Base-by-base conservation (phyloP, 2,329 filamentous ascomycete species). In the Tolypocladium tropicale region DNA sequence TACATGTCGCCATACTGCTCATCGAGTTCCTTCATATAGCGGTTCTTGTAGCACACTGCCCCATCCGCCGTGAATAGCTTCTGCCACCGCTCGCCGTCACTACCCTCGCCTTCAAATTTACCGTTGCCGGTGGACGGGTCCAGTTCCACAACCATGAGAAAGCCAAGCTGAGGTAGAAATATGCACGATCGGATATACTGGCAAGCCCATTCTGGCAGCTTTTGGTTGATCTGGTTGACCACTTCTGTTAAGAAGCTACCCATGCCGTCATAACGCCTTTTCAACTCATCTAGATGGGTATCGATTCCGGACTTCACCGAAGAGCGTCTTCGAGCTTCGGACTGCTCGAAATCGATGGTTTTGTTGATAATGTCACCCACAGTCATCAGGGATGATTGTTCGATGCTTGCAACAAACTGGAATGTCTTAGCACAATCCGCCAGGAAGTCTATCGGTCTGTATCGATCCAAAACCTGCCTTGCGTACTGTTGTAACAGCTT, bases 111-210 rank as follows among this genome's bases (percentile, higher is more conserved):
- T 61, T 83, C 78, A 61, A 86, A 92, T 12, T 81, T 74, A 0
- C 82, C 80, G 51, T 77, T 73, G 0, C 83, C 82, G 2, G 79
- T 83, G 1, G 75, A 68, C 16, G 65, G 58, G 49, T 70, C 64
- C 11, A 59, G 56, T 61, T 90, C 81, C 18, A 95, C 84, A 0
- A 87, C 84, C 2, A 91, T 88, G 39, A 96, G 80, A 66, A 96
- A 99, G 0, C 94, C 94, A 39, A 96, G 82, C 64, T 96, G 91
- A 0, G 92, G 93, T 59, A 95, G 88, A 68, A 94, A 96, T 21
- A 94, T 87, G 59, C 95, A 95, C 55, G 92, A 92, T 36, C 79
- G 76, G 16, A 86, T 72, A 57, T 80, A 76, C 33, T 71, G 67
- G 30, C 69, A 68, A 21, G 77, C 76, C 76, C 79, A 78, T 57